A percentile compares a stretch with the other conserved stretches of the same genome.
Conservation (phyloP, 495 filamentous ascomycete genomes). For the Penicillium odoratum region DNA sequence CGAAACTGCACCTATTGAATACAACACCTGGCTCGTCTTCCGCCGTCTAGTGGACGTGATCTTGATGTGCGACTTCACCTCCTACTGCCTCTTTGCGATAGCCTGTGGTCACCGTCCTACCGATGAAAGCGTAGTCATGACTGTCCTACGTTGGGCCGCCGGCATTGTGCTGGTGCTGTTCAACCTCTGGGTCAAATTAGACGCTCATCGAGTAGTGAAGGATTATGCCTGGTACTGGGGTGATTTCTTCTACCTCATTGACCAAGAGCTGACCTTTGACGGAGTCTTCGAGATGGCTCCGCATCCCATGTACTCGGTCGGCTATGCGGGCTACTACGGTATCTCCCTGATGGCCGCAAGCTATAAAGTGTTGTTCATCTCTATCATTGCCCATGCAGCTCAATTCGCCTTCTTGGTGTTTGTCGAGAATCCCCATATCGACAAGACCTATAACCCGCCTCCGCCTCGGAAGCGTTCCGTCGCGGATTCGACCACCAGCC, state of each 20-base stretch:
- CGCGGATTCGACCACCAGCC: conserved; percentile 38
- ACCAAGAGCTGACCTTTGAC: conserved; percentile 96
- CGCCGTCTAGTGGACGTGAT: conserved; percentile 92
- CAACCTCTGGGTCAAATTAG: conserved; percentile 98
- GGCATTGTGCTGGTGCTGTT: conserved; percentile 83
- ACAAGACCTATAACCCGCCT: conserved; percentile 94
- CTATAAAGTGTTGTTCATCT: conserved; percentile 95
- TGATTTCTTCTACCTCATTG: conserved; percentile 98
- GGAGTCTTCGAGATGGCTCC: conserved; percentile 99
- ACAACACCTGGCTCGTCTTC: conserved; percentile 98
- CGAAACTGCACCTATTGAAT: conserved; percentile 89
- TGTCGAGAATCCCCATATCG: conserved; percentile 96
- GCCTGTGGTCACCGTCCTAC: conserved; percentile 76
- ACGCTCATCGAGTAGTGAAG: conserved; percentile 97
- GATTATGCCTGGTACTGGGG: conserved; percentile 99
- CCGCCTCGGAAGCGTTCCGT: conserved; percentile 64
- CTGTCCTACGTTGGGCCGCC: conserved; percentile 72
- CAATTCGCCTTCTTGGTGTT: conserved; percentile 89
- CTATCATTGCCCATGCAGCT: conserved; percentile 88
- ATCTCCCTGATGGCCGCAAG: conserved; percentile 99
- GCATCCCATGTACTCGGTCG: conserved; percentile 99
- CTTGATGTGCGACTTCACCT: conserved; percentile 96
- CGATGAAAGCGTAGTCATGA: conserved; percentile 68
- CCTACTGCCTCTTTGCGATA: conserved; percentile 93
- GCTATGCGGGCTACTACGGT: conserved; percentile 96